Conservation (phyloP, 2,329 filamentous ascomycete genomes). For the Annulohypoxylon truncatum region DNA sequence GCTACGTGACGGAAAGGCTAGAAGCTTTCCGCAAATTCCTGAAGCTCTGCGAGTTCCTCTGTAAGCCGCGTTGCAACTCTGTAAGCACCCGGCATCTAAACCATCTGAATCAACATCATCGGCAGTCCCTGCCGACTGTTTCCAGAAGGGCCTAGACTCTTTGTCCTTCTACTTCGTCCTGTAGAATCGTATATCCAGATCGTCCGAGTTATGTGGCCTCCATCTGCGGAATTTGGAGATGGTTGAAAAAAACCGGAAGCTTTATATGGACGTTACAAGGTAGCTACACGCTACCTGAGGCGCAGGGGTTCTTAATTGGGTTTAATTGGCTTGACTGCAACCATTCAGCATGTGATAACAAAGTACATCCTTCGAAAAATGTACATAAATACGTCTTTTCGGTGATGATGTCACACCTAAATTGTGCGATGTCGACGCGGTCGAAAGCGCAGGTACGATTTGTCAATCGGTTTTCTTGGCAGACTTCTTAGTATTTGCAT, state of each 20-base stretch:
- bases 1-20: slow-evolving; percentile 15
- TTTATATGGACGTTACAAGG: slow-evolving; percentile 10
- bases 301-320: slow-evolving; percentile 9
- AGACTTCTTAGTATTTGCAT: neutral
- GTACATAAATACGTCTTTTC: slow-evolving; percentile 1
- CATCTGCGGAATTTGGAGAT: slow-evolving; percentile 41
- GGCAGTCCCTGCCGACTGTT: slow-evolving; percentile 2
- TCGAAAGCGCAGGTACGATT: neutral
- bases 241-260: slow-evolving; percentile 30
- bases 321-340: neutral
- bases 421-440: slow-evolving; percentile 13
- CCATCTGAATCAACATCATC: slow-evolving; percentile 19
- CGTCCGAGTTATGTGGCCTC: slow-evolving; percentile 13
- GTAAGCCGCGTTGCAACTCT: slow-evolving; percentile 23
- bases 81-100: slow-evolving; percentile 39
- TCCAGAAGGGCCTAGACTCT: slow-evolving; percentile 36
- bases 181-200: slow-evolving; percentile 13
- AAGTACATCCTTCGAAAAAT: neutral
- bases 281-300: neutral
- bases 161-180: slow-evolving; percentile 9
- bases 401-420: slow-evolving; percentile 35
- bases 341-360: slow-evolving; percentile 26
- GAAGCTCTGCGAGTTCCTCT: neutral
- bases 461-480: neutral
- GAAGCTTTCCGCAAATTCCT: slow-evolving; percentile 13